phyloP scores from a whole-genome alignment of 2,329 filamentous ascomycete species.

The Graphilbum sp. region DNA sequence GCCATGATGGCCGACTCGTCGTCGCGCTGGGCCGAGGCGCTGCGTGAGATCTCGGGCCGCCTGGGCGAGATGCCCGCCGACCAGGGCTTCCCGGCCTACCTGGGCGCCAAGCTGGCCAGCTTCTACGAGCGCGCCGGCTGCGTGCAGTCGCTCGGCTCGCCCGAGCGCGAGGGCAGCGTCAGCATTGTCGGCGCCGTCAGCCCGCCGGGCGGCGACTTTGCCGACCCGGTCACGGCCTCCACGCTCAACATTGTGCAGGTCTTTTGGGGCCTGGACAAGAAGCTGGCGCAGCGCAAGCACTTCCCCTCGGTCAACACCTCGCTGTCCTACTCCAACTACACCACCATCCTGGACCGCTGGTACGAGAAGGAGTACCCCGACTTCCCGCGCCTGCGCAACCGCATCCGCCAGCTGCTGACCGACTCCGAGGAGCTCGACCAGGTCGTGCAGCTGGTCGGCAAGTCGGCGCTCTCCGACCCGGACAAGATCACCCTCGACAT shows the following conservation, averaged over 20 bases:
- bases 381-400: constrained; percentile 82
- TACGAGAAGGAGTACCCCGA: constrained; percentile 90
- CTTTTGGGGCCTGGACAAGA: constrained; percentile 99
- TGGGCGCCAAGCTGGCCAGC: constrained; percentile 89
- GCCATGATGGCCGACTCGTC: constrained; percentile 99
- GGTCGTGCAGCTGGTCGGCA: constrained; percentile 95
- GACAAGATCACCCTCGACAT: constrained; percentile 98
- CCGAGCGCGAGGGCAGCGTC: constrained; percentile 78
- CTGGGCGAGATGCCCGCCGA: constrained; percentile 99
- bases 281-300: constrained; percentile 95
- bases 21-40: constrained; percentile 94
- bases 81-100: constrained; percentile 96
- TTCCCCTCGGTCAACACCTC: constrained; percentile 97
- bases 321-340: constrained; percentile 95
- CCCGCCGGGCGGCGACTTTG: constrained; percentile 96
- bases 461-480: constrained; percentile 84
- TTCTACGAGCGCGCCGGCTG: constrained; percentile 98
- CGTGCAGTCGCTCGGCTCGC: constrained; percentile 71
- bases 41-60: constrained; percentile 97
- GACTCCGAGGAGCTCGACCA: constrained; percentile 96
- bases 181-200: constrained; percentile 96
- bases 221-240: constrained; percentile 85
- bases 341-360: constrained; percentile 69
- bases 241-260: constrained; percentile 97
- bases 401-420: constrained; percentile 82